Conservation (phyloP, 2,329 filamentous ascomycete genomes). For the Neofusicoccum cordaticola region DNA sequence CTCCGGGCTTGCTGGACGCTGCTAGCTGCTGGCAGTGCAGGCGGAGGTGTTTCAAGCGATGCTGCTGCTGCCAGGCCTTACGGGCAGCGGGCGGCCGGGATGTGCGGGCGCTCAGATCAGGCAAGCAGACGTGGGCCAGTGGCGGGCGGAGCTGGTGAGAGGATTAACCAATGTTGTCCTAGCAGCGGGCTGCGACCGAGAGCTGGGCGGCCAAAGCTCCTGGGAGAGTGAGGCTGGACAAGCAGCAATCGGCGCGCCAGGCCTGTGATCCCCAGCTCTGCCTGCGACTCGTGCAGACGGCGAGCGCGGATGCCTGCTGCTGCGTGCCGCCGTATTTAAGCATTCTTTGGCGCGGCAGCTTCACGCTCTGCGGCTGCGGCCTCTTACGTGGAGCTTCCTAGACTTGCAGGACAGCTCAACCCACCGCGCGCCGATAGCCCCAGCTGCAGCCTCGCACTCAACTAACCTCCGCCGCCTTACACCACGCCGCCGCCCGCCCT, state of each 20-base stretch:
- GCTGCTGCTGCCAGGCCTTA: not conserved
- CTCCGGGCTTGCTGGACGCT: not conserved
- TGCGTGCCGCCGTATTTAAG: conserved; percentile 1
- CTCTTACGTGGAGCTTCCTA: conserved; percentile 9
- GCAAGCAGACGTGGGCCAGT: not conserved
- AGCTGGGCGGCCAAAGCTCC: conserved; percentile 3
- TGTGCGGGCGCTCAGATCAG: conserved; percentile 9
- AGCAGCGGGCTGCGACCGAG: not conserved
- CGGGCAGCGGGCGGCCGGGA: not conserved
- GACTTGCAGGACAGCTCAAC: conserved; percentile 9
- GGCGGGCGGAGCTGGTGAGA: not conserved
- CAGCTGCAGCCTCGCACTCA: conserved; percentile 10
- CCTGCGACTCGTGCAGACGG: not conserved
- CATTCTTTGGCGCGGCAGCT: not conserved
- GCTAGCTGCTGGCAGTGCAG: not conserved
- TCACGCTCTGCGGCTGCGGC: not conserved
- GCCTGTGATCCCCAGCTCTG: conserved; percentile 2
- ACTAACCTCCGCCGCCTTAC: not conserved
- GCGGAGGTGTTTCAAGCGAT: not conserved
- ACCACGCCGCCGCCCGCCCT: not conserved
- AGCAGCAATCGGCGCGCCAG: conserved; percentile 7
- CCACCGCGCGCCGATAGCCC: not conserved
- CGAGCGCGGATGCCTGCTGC: not conserved
- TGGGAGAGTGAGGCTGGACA: conserved; percentile 4
- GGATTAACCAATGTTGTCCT: not conserved